Evolutionary conservation across 108 stramenopile genomes (phyloP).

Genomic region (Fragilariopsis cylindrus): DNA sequence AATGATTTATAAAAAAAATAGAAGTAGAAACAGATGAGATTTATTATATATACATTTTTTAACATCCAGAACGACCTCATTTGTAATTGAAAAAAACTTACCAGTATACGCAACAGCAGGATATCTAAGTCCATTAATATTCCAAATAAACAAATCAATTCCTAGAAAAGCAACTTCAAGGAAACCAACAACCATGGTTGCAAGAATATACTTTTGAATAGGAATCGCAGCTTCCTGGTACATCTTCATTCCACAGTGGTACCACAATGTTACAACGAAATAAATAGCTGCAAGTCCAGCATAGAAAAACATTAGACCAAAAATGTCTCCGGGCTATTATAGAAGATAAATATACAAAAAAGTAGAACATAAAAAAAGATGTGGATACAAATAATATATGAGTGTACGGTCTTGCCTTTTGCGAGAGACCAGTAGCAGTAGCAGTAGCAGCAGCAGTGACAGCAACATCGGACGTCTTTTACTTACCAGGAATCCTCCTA

Average conservation of each 20-base stretch:
- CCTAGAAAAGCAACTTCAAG: conserved; percentile 61
- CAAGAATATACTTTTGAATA: conserved; percentile 74
- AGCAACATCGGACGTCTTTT: background rate
- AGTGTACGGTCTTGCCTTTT: too few relatives aligned
- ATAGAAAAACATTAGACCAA: conserved; percentile 80
- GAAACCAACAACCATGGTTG: conserved; percentile 61
- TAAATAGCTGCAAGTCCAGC: conserved; percentile 41
- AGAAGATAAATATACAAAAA: background rate
- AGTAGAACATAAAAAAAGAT: background rate
- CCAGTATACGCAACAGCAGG: conserved; percentile 53
- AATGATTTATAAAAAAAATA: background rate
- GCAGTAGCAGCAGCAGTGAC: too few relatives aligned
- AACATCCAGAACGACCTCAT: background rate
- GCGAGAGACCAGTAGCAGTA: too few relatives aligned
- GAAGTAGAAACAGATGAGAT: background rate
- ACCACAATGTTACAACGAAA: conserved; percentile 50
- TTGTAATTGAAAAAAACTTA: conserved; percentile 20
- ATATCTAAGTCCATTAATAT: conserved; percentile 58
- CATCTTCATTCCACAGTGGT: conserved; percentile 51
- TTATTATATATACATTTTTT: background rate
- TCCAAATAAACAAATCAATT: conserved; percentile 73
- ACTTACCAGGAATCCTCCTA: conserved; percentile 53
- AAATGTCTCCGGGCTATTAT: conserved; percentile 61
- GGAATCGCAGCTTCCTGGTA: conserved; percentile 62
- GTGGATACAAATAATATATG: background rate